These are phyloP conservation scores for Desmodesmus armatus DNA, from an alignment of 139 green algal species.

Conservation along the genomic window DNA sequence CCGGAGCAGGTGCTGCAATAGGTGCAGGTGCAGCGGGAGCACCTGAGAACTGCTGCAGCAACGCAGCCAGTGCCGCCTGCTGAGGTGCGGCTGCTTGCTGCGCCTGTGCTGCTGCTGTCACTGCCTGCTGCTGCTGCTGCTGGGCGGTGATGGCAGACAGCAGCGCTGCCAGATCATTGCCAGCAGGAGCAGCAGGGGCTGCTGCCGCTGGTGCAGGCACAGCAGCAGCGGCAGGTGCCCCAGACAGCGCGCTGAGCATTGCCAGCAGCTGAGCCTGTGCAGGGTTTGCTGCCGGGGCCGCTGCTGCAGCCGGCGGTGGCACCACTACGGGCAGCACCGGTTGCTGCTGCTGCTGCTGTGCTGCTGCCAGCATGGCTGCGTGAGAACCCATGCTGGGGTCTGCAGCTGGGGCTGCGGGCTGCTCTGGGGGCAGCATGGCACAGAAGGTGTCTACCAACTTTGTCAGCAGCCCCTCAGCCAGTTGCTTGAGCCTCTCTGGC, in stretches of 20 bases:
- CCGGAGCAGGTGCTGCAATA: background rate
- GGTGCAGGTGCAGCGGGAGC: background rate
- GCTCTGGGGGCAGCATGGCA: conserved; percentile 7
- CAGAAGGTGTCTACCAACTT: conserved; percentile 31
- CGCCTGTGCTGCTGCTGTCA: background rate
- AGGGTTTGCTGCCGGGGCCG: background rate
- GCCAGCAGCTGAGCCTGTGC: background rate
- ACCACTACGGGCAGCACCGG: background rate
- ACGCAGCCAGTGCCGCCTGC: background rate
- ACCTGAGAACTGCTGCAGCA: conserved; percentile 1
- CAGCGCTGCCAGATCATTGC: background rate
- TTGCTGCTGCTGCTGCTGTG: conserved; percentile 6
- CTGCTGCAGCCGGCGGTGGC: background rate
- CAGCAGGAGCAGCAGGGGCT: background rate
- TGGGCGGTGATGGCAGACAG: background rate
- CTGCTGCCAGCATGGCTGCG: background rate
- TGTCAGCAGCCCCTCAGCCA: conserved; percentile 4
- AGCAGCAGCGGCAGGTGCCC: background rate
- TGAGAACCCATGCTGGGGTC: background rate
- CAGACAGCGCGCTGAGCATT: background rate
- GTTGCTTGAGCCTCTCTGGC: background rate
- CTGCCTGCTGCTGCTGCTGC: background rate
- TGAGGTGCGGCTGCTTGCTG: background rate
- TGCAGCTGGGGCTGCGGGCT: background rate
- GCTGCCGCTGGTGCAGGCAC: background rate